Base-by-base conservation (phyloP, 345 rosid species). In the Aquilaria sinensis region DNA sequence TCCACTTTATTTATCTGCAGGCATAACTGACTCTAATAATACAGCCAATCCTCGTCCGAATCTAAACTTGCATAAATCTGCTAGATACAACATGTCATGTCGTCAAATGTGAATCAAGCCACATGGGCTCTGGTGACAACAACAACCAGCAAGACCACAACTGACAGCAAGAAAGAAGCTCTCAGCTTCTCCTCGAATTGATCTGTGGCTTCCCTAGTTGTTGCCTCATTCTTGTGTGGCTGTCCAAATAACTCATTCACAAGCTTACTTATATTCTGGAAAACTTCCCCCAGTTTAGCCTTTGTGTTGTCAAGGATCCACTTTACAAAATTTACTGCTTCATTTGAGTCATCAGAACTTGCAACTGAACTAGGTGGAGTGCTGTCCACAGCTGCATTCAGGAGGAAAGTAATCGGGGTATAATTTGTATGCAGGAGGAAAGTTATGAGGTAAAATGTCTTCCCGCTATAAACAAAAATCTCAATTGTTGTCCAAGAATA, bases 121-220 rank as follows among this genome's bases (percentile, higher is more conserved):
- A 64, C 67, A 5, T 53, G 65, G 55, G 67, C 82, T 81, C 95
- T 85, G 61, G 77, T 67, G 65, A 83, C 84, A 10, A 78, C 84
- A 77, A 94, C 96, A 10, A 86, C 63, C 82, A 94, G 72, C 58
- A 94, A 72, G 43, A 88, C 91, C 73, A 85, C 62, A 29, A 86
- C 67, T 4, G 96, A 67, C 12, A 94, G 79, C 72, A 88, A 68
- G 72, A 90, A 85, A 13, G 96, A 85, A 60, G 74, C 71, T 53
- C 85, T 79, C 64, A 94, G 80, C 75, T 77, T 86, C 63, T 85
- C 81, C 70, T 83, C 82, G 12, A 83, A 74, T 0, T 83, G 79
- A 15, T 72, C 72, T 47, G 56, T 47, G 12, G 71, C 60, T 58
- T 54, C 46, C 31, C 45, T 60, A 15, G 65, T 59, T 32, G 64